Percentiles rank a stretch among this genome's conserved stretches.
Conservation (phyloP, 345 rosid species). For the Atalantia buxifolia region DNA sequence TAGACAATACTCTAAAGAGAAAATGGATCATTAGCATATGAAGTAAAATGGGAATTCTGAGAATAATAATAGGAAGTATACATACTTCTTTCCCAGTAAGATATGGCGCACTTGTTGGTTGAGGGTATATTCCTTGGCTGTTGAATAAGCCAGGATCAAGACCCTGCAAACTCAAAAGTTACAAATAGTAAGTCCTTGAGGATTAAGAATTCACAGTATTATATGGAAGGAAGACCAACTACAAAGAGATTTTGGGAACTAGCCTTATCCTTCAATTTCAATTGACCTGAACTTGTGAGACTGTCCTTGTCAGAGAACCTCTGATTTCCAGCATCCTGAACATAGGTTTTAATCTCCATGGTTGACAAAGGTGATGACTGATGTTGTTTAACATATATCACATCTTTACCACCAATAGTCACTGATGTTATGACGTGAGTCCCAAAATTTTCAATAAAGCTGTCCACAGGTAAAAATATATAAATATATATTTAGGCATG, state of each 20-base stretch:
- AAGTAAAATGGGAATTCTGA: not conserved
- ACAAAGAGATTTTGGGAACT: constrained; percentile 29
- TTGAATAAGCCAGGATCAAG: constrained; percentile 61
- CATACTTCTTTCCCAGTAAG: constrained; percentile 71
- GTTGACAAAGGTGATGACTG: constrained; percentile 58
- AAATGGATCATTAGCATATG: not conserved
- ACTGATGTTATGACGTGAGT: constrained; percentile 67
- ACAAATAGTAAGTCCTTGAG: not conserved
- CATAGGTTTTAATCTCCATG: constrained; percentile 56
- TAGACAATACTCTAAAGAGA: not conserved
- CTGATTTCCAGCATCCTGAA: constrained; percentile 64
- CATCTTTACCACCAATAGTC: constrained; percentile 77
- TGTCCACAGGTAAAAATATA: constrained; percentile 21
- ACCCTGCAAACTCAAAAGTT: constrained; percentile 35
- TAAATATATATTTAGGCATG: constrained; percentile 7
- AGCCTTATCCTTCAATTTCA: constrained; percentile 65
- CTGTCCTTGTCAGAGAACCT: constrained; percentile 47
- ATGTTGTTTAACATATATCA: constrained; percentile 69
- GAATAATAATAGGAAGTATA: not conserved
- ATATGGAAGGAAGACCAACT: not conserved
- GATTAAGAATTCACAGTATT: not conserved
- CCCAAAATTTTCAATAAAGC: constrained; percentile 72
- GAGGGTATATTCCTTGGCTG: constrained; percentile 81
- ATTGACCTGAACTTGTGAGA: constrained; percentile 47
- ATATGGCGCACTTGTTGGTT: constrained; percentile 48